Evolutionary conservation across 2,329 filamentous ascomycete species (phyloP), one percentile per base, ranked within the genome.

Genomic region (Emmonsiellopsis sp.): DNA sequence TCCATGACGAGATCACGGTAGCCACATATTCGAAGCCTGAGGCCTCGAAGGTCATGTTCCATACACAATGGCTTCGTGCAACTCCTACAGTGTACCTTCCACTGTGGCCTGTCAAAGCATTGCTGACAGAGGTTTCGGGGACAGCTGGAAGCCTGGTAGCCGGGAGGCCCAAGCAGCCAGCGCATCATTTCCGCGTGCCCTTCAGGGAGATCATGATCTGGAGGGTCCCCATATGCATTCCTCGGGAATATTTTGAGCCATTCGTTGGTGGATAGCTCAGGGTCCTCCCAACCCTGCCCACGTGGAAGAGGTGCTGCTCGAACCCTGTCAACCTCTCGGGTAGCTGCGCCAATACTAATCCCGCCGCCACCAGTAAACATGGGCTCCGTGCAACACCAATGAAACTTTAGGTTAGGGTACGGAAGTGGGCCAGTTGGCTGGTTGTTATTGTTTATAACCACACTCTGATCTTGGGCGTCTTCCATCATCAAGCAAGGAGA

Each of bases 401-500:
- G 74, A 63, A 81, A 79, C 53, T 77, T 79, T 54, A 80, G 68
- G 54, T 72, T 75, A 10, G 78, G 76, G 37, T 75, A 74, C 46
- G 71, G 61, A 13, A 62, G 55, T 35, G 65, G 62, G 35, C 66
- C 68, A 41, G 71, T 15, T 66, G 67, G 20, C 67, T 66, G 55
- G 66, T 65, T 35, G 56, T 56, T 55, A 35, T 42, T 45, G 31
- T 54, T 53, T n/a, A 50, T 51, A 30, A 40, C 49, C n/a, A 64
- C 61, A 37, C 58, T 42, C 5, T 57, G 55, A 55, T 63, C 61
- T 62, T 67, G 63, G 6, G 69, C 61, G 9, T 68, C 72, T 62
- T 82, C 79, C 52, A 76, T 76, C 78, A 82, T 82, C n/a, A 77
- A 70, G 56, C 80, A 81, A 1, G 79, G 79, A 10, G 78, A 80